Evolutionary conservation across 31 red algal genomes (phyloP).

Genomic region (Endocladia muricata): DNA sequence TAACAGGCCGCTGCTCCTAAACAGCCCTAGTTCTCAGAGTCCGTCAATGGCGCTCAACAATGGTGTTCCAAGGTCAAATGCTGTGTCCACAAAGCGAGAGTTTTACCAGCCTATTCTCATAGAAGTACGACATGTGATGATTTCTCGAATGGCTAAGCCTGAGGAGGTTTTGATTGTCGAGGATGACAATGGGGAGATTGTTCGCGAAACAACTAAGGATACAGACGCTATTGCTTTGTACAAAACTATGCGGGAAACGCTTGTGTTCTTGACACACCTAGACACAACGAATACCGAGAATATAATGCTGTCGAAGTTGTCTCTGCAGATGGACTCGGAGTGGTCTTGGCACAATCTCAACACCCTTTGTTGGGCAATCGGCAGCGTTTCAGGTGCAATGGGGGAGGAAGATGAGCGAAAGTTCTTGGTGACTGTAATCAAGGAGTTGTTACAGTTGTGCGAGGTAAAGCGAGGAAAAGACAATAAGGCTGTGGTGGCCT

Average conservation of each 20-base stretch:
- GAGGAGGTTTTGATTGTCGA: slow-evolving; percentile 99
- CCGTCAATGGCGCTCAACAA: slow-evolving; percentile 10
- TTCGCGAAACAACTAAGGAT: slow-evolving; percentile 98
- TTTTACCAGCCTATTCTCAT: slow-evolving; percentile 85
- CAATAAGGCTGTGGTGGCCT: slow-evolving; percentile 99
- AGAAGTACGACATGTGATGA: slow-evolving; percentile 91
- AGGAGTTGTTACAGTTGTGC: slow-evolving; percentile 90
- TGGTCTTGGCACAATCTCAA: slow-evolving; percentile 99
- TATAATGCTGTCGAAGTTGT: slow-evolving; percentile 93
- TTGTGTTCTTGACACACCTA: slow-evolving; percentile 90
- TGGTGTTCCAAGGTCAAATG: neutral
- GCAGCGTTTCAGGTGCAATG: slow-evolving; percentile 98
- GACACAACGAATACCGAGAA: slow-evolving; percentile 88
- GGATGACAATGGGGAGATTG: slow-evolving; percentile 99
- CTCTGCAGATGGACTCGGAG: slow-evolving; percentile 84
- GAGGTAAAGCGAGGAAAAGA: slow-evolving; percentile 98
- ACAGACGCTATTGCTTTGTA: slow-evolving; percentile 97
- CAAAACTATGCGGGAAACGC: slow-evolving; percentile 96
- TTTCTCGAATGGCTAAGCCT: slow-evolving; percentile 95
- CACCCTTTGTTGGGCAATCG: slow-evolving; percentile 99
- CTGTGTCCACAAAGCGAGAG: slow-evolving; percentile 32
- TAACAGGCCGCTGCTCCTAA: slow-evolving; percentile 20
- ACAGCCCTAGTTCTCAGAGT: slow-evolving; percentile 10
- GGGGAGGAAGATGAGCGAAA: slow-evolving; percentile 94
- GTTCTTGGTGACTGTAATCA: slow-evolving; percentile 96